These are phyloP conservation scores for Daphne laureola DNA, from an alignment of 441 rosid species.

Conservation along the genomic window DNA sequence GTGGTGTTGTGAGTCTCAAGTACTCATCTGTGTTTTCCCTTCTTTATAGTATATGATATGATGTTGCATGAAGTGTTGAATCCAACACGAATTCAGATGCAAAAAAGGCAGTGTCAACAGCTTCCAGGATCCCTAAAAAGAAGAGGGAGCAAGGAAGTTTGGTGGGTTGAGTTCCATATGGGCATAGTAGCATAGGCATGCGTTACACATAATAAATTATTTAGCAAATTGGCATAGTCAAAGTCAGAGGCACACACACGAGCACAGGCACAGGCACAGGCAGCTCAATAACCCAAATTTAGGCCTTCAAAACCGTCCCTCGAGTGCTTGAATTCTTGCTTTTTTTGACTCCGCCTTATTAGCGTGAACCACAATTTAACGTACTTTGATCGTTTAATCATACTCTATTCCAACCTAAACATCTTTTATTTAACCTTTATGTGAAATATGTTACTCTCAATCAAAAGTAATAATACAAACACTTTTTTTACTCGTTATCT, in stretches of 20 bases:
- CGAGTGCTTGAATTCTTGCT: conserved; percentile 38
- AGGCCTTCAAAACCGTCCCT: conserved; percentile 63
- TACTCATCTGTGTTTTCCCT: conserved; percentile 11
- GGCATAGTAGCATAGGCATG: conserved; percentile 8
- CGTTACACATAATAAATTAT: background rate
- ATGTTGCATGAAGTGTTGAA: conserved; percentile 23
- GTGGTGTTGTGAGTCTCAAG: background rate
- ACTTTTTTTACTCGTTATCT: too few relatives aligned
- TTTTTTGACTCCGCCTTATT: conserved; percentile 1
- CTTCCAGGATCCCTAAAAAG: conserved; percentile 18
- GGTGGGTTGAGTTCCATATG: conserved; percentile 15
- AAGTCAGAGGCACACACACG: conserved; percentile 69
- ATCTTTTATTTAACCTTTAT: background rate
- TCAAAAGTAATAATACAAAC: too few relatives aligned
- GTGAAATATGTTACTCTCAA: background rate
- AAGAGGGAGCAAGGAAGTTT: conserved; percentile 21
- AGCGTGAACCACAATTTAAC: background rate
- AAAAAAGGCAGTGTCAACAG: background rate
- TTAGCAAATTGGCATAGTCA: conserved; percentile 19
- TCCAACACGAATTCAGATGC: conserved; percentile 23
- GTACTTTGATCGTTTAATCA: too few relatives aligned
- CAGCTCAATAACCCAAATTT: conserved; percentile 32
- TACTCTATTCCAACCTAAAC: conserved; percentile 1
- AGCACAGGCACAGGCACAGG: conserved; percentile 20
- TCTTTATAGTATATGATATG: too few relatives aligned